Percentiles rank a stretch among this genome's conserved stretches.
phyloP scores from a whole-genome alignment of 2,329 filamentous ascomycete genomes.

The Aureobasidium sp. region DNA sequence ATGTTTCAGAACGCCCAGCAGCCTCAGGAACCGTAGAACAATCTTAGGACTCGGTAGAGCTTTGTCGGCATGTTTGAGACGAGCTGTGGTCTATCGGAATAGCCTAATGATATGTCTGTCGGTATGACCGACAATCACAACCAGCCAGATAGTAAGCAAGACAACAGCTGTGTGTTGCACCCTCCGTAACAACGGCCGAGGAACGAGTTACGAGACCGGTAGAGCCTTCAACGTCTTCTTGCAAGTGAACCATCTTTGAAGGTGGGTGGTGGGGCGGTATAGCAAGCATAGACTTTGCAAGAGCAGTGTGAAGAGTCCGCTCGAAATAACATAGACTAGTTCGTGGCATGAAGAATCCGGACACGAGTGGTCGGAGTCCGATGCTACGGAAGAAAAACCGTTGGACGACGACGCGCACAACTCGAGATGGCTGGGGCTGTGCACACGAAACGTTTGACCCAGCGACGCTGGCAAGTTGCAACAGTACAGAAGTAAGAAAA shows the following conservation, averaged over 20 bases:
- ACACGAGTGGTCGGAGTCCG: neutral
- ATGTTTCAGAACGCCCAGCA: neutral
- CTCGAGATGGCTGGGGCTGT: conserved; percentile 4
- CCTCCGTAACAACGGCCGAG: neutral
- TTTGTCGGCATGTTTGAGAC: neutral
- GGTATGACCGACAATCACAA: neutral
- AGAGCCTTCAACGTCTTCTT: neutral
- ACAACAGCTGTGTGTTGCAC: neutral
- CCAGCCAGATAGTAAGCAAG: neutral
- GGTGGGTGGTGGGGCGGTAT: neutral
- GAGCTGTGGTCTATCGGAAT: no score
- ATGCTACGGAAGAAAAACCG: neutral
- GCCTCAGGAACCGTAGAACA: neutral
- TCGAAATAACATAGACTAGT: neutral
- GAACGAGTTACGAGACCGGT: neutral
- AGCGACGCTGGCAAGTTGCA: neutral
- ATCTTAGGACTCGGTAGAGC: neutral
- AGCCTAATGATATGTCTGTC: neutral
- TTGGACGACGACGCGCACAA: neutral
- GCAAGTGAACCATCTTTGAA: neutral
- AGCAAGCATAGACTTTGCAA: neutral
- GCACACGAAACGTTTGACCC: neutral
- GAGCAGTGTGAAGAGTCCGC: neutral
- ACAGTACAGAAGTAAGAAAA: neutral
- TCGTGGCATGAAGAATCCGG: neutral